A percentile compares a stretch with the other conserved stretches of the same genome.
These are phyloP conservation scores for Saccharomycopsis sp. DNA, from an alignment of 805 yeast species.

Conservation along the genomic window DNA sequence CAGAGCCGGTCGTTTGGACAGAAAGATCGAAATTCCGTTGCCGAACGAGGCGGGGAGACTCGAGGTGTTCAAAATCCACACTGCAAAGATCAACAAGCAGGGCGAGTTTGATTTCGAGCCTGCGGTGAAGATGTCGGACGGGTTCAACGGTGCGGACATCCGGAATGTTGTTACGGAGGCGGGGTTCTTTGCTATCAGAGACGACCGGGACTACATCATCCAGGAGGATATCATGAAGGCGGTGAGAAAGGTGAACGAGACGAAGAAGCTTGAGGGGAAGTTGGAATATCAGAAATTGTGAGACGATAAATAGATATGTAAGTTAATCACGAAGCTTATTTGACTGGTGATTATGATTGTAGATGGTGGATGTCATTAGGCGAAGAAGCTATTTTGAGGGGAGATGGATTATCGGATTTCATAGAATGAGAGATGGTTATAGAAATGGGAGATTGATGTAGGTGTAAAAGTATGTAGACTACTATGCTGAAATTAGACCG, in stretches of 20 bases:
- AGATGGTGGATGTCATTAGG: too few species aligned
- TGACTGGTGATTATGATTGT: too few species aligned
- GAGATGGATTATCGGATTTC: too few species aligned
- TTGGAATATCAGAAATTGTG: conserved; percentile 90
- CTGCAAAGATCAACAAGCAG: conserved; percentile 73
- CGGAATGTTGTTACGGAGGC: conserved; percentile 98
- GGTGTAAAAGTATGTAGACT: too few species aligned
- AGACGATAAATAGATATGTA: conserved; percentile 4
- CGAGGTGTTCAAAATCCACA: conserved; percentile 90
- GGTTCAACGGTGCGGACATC: conserved; percentile 97
- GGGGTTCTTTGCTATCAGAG: conserved; percentile 96
- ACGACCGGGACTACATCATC: conserved; percentile 89
- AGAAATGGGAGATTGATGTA: too few species aligned
- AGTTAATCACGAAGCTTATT: too few species aligned
- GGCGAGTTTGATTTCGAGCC: conserved; percentile 98
- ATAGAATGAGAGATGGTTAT: too few species aligned
- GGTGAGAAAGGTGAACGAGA: conserved; percentile 93
- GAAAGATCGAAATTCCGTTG: conserved; percentile 90
- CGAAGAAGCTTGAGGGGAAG: conserved; percentile 94
- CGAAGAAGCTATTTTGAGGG: too few species aligned
- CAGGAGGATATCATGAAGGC: conserved; percentile 97
- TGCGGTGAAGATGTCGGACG: conserved; percentile 96
- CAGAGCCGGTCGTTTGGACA: conserved; percentile 95
- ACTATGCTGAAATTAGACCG: too few species aligned
- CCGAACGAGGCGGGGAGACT: conserved; percentile 95